Percentiles rank a stretch among this genome's conserved stretches.
Conservation (phyloP, 768 basidiomycete species). For the Lentinula guzmanii region DNA sequence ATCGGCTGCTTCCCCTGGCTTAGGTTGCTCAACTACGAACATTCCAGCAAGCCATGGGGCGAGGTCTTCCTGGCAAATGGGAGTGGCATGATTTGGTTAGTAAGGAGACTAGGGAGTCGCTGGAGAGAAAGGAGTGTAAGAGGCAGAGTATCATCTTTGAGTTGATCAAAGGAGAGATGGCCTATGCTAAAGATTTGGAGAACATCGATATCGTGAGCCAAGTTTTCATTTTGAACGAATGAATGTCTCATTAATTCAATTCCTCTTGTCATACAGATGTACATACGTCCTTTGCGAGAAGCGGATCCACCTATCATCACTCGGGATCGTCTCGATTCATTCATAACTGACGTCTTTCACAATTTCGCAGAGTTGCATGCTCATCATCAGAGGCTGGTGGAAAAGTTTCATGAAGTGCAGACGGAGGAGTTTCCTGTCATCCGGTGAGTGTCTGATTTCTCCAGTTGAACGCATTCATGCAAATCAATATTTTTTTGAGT, state of each 20-base stretch:
- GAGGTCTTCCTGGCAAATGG: slow-evolving; percentile 72
- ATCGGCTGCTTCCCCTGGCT: too few species aligned
- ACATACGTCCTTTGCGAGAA: slow-evolving; percentile 65
- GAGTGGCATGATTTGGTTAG: slow-evolving; percentile 90
- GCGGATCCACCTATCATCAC: slow-evolving; percentile 77
- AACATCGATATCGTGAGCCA: slow-evolving; percentile 46
- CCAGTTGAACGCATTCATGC: too few species aligned
- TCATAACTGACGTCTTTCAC: slow-evolving; percentile 86
- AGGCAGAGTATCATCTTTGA: slow-evolving; percentile 93
- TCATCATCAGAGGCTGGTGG: slow-evolving; percentile 72
- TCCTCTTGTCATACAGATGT: slow-evolving; percentile 49
- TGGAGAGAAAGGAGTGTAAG: slow-evolving; percentile 73
- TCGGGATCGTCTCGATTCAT: slow-evolving; percentile 60
- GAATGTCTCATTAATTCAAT: too few species aligned
- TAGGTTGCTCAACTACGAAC: slow-evolving; percentile 65
- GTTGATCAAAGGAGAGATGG: slow-evolving; percentile 93
- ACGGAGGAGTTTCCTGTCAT: slow-evolving; percentile 71
- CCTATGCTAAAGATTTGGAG: slow-evolving; percentile 88
- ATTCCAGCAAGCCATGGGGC: slow-evolving; percentile 87
- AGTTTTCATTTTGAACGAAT: too few species aligned
- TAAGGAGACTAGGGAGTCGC: slow-evolving; percentile 49
- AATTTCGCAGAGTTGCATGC: slow-evolving; percentile 74
- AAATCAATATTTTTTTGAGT: too few species aligned
- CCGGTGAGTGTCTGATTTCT: too few species aligned
- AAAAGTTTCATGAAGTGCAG: slow-evolving; percentile 81